Evolutionary conservation across 1,284 basidiomycete species (phyloP).

Genomic region (Pterulicium gracile): DNA sequence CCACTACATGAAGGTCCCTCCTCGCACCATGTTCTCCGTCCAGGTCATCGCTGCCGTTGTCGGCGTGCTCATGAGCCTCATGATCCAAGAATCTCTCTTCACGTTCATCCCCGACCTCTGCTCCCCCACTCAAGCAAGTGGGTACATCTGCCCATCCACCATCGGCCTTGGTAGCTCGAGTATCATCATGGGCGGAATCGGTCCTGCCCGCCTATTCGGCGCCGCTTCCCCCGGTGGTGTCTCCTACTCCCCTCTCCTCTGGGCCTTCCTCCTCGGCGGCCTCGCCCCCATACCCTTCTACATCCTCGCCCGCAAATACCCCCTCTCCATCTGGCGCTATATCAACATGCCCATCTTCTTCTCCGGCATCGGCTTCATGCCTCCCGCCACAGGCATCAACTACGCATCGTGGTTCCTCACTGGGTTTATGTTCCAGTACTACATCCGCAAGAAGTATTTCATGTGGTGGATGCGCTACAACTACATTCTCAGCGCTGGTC

Average conservation of each 20-base stretch:
- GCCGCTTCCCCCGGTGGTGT: background rate
- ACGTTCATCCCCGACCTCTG: conserved; percentile 17
- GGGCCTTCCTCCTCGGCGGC: conserved; percentile 71
- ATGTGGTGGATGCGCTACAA: conserved; percentile 28
- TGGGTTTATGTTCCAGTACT: conserved; percentile 36
- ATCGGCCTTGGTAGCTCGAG: background rate
- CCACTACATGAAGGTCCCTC: conserved; percentile 41
- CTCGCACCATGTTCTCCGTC: conserved; percentile 25
- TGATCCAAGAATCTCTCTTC: conserved; percentile 39
- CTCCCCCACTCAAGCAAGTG: background rate
- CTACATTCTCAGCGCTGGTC: conserved; percentile 18
- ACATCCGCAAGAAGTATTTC: conserved; percentile 30
- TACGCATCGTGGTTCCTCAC: conserved; percentile 42
- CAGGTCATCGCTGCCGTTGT: conserved; percentile 37
- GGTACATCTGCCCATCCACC: background rate
- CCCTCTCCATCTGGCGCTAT: conserved; percentile 67
- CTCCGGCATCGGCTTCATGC: conserved; percentile 51
- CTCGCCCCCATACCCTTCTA: conserved; percentile 73
- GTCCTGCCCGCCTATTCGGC: background rate
- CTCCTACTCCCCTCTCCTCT: conserved; percentile 44
- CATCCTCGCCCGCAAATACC: conserved; percentile 67
- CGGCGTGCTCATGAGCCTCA: conserved; percentile 27
- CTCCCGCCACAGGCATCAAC: conserved; percentile 72
- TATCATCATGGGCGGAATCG: background rate
- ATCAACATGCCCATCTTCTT: conserved; percentile 73